Evolutionary conservation across 495 filamentous ascomycete species (phyloP).

Genomic region (Bacidia rubella): DNA sequence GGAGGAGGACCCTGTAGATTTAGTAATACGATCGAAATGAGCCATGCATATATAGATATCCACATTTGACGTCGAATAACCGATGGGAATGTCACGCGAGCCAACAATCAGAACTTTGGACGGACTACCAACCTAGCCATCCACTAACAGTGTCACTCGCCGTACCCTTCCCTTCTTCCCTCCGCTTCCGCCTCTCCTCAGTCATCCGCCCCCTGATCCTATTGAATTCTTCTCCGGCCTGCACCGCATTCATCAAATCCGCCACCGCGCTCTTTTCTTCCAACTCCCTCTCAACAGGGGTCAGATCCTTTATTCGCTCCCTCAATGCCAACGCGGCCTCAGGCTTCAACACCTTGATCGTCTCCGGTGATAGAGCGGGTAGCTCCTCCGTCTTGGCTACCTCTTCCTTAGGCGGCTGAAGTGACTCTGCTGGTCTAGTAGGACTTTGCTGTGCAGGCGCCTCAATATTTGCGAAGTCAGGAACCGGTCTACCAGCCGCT

Average conservation of each 20-base stretch:
- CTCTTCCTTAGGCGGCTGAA: neutral
- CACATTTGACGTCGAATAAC: too few species aligned
- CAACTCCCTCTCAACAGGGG: slow-evolving; percentile 47
- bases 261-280: slow-evolving; percentile 51
- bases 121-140: slow-evolving; percentile 31
- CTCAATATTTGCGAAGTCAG: slow-evolving; percentile 32
- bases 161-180: slow-evolving; percentile 43
- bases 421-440: neutral
- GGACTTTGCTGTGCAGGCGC: slow-evolving; percentile 24
- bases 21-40: neutral
- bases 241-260: slow-evolving; percentile 42
- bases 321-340: slow-evolving; percentile 30
- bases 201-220: slow-evolving; percentile 44
- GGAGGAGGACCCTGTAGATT: neutral
- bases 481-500: slow-evolving; percentile 40
- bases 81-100: too few species aligned
- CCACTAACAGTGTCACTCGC: slow-evolving; percentile 35
- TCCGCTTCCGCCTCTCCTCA: slow-evolving; percentile 41
- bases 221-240: slow-evolving; percentile 39
- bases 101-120: neutral
- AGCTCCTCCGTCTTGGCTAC: neutral
- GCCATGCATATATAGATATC: neutral
- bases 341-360: slow-evolving; percentile 19
- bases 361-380: slow-evolving; percentile 1
- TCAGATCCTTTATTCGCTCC: slow-evolving; percentile 42